Evolutionary conservation across 768 basidiomycete species (phyloP), one percentile per base, ranked within the genome.

Genomic region (Russula abietina): DNA sequence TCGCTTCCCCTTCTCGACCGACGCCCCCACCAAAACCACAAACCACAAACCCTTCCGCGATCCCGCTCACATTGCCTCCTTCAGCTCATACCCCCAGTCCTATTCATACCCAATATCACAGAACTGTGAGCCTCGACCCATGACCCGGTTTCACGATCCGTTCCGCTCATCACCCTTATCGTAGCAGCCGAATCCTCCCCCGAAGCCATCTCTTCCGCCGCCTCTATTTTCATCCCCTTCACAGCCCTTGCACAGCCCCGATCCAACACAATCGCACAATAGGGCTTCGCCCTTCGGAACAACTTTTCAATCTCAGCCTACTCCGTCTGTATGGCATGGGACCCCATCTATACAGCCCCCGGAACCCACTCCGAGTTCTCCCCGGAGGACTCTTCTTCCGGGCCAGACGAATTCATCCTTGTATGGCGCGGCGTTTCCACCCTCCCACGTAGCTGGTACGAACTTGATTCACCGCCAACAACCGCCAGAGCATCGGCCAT

Each of bases 201-300:
- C 62, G 53, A 66, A 66, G 65, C 65, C 65, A 48, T 78, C 75
- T n/a, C 73, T 73, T 62, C 70, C 75, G 53, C 78, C 74, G 61
- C 76, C 74, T 59, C 79, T 77, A 66, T 77, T 77, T 57, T 66
- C 63, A 49, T 54, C 49, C 61, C 45, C 61, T 36, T 66, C 69
- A 59, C 62, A 55, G 64, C 62, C 66, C 45, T 55, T 64, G 46
- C 66, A 61, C 57, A 65, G 59, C 65, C 66, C 54, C 38, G 57
- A 39, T 54, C 57, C 32, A 61, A 17, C 52, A 28, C 59, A 70
- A 56, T 65, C 61, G 65, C 63, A 7, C 69, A 61, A 60, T 69
- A 67, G 66, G 59, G 62, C 64, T 60, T 49, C 66, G 62, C 55
- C 67, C 57, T 65, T 62, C 55, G 59, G 59, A 38, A 26, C 57